Evolutionary conservation across 2,329 filamentous ascomycete species (phyloP).

Genomic region (Colletotrichum noveboracense): DNA sequence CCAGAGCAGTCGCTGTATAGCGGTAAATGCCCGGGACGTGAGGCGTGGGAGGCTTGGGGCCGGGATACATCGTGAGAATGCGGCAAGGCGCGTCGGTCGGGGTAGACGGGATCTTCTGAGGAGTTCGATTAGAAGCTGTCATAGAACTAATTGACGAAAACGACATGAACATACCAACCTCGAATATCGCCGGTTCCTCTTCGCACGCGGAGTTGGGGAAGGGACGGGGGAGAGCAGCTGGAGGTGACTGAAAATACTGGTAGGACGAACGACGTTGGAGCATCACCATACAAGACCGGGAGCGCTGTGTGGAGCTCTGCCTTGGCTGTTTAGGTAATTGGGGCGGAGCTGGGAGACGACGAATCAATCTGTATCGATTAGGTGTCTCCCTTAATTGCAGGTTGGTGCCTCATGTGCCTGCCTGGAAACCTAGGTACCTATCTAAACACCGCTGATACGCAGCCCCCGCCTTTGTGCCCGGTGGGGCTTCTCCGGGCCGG

Average conservation of each 20-base stretch:
- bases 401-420: neutral
- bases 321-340: slow-evolving; percentile 14
- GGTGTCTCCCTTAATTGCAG: neutral
- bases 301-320: neutral
- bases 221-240: neutral
- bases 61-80: slow-evolving; percentile 9
- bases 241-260: neutral
- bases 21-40: slow-evolving; percentile 73
- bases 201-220: neutral
- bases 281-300: neutral
- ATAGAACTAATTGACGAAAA: neutral
- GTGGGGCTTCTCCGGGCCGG: neutral
- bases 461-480: neutral
- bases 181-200: neutral
- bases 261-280: neutral
- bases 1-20: slow-evolving; percentile 83
- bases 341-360: neutral
- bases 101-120: neutral
- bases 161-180: neutral
- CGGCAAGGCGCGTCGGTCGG: neutral
- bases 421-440: neutral
- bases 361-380: neutral
- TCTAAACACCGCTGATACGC: neutral
- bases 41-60: slow-evolving; percentile 46
- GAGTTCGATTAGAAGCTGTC: neutral